Base-by-base conservation (phyloP, 129 eudicot species). In the Flaveria sonorensis region DNA sequence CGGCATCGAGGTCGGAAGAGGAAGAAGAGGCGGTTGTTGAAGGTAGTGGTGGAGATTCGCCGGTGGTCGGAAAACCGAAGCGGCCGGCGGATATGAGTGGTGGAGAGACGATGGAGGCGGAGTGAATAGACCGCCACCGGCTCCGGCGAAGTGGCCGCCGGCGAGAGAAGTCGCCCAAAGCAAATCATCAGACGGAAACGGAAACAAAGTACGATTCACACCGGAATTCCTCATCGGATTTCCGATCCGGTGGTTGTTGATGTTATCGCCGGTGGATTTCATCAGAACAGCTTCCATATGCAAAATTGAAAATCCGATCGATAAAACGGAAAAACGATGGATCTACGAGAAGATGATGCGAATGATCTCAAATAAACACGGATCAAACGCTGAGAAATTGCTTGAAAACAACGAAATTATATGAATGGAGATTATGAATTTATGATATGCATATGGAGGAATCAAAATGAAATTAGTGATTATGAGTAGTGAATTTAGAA, bases 21-120 rank as follows among this genome's bases (percentile, higher is more conserved):
- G 97, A 70, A 91, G 89, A 6, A 88, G 87, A 8, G 93, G 88
- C 13, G 97, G 93, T 32, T 86, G 89, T 28, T 81, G 70, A 48
- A 52, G 83, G 50, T 56, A 75, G 32, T 51, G 53, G 7, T 7
- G 82, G 47, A 26, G 32, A 43, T 46, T 82, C 15, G 45, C 61
- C 21, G 68, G 75, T 30, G 23, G 3, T 1, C 52, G 61, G 50
- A 73, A 56, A 64, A 56, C 52, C 1, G 78, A 19, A 52, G 55
- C 67, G 4, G 68, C 67, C 21, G 79, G 82, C 10, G 82, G 90
- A 55, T 55, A 73, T 7, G 86, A 72, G 0, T 66, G 78, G 36
- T 76, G 76, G 77, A 68, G 72, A 70, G 77, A 71, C 39, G 82
- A 71, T 23, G 79, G 87, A 16, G 89, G 90, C 13, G 83, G 20